phyloP scores from a whole-genome alignment of 2,329 filamentous ascomycete genomes.

The Fusarium albosuccineum region DNA sequence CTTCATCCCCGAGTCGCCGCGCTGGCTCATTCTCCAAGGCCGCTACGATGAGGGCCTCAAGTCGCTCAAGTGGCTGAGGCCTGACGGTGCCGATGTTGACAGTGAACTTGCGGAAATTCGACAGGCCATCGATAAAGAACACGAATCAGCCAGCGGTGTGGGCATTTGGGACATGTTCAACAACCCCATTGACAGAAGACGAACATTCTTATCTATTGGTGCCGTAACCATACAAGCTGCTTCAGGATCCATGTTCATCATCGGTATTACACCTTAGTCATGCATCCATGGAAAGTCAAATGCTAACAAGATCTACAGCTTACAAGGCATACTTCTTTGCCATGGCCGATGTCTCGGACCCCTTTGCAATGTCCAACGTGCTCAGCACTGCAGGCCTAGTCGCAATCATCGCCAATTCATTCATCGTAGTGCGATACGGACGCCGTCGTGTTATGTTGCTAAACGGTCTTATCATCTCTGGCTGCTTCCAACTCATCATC shows the following conservation, averaged over 20 bases:
- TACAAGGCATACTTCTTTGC: conserved; percentile 45
- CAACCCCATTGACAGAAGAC: conserved; percentile 31
- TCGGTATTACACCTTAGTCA: conserved; percentile 18
- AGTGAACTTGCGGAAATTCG: conserved; percentile 33
- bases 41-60: conserved; percentile 36
- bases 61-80: conserved; percentile 34
- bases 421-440: conserved; percentile 39
- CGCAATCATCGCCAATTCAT: conserved; percentile 37
- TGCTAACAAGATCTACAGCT: conserved; percentile 10
- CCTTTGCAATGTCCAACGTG: conserved; percentile 43
- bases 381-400: conserved; percentile 40
- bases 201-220: conserved; percentile 36
- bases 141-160: conserved; percentile 18
- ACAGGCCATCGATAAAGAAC: conserved; percentile 32
- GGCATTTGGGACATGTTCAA: conserved; percentile 40
- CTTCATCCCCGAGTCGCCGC: conserved; percentile 41
- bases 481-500: conserved; percentile 39
- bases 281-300: fast-evolving
- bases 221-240: conserved; percentile 37
- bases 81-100: conserved; percentile 18
- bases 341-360: conserved; percentile 39
- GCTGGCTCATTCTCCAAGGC: conserved; percentile 40
- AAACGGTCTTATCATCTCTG: conserved; percentile 27
- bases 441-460: conserved; percentile 29
- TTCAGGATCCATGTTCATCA: conserved; percentile 43